Percentiles rank a stretch among this genome's conserved stretches.
Evolutionary conservation across 192 early-diverging fungal species (phyloP).

Genomic region (Pecoramyces ruminantium): DNA sequence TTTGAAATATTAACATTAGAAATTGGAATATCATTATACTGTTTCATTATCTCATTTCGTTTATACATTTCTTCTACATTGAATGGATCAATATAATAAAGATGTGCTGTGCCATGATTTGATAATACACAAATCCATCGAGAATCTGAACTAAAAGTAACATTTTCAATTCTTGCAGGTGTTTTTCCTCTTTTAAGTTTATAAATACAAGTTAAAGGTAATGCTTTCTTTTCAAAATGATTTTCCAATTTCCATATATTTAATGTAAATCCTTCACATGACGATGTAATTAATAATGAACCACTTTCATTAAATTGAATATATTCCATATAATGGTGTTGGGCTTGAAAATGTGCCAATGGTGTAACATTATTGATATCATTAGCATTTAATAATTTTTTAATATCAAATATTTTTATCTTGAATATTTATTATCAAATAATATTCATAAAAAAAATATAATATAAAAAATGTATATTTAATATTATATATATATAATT

Average conservation of each 20-base stretch:
- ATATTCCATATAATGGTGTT: background rate
- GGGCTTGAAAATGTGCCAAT: background rate
- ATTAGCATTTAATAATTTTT: background rate
- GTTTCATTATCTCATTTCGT: background rate
- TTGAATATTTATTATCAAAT: too few species aligned
- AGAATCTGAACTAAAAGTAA: constrained; percentile 50
- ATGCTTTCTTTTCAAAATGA: constrained; percentile 1
- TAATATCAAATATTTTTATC: background rate
- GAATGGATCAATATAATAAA: constrained; percentile 50
- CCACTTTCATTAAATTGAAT: background rate
- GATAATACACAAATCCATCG: constrained; percentile 59
- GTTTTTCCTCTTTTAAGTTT: constrained; percentile 64
- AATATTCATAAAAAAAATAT: too few species aligned
- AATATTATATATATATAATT: too few species aligned
- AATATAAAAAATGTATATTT: too few species aligned
- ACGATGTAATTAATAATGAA: constrained; percentile 51
- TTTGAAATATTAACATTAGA: background rate
- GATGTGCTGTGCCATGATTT: constrained; percentile 52
- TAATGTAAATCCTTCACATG: constrained; percentile 54
- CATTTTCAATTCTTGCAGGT: constrained; percentile 44
- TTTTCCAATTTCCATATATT: constrained; percentile 42
- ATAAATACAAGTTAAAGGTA: constrained; percentile 29
- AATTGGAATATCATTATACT: background rate
- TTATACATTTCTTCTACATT: constrained; percentile 10
- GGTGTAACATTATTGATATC: background rate